These are phyloP conservation scores for Phytopythium litorale DNA, from an alignment of 352 stramenopile species.

Conservation along the genomic window DNA sequence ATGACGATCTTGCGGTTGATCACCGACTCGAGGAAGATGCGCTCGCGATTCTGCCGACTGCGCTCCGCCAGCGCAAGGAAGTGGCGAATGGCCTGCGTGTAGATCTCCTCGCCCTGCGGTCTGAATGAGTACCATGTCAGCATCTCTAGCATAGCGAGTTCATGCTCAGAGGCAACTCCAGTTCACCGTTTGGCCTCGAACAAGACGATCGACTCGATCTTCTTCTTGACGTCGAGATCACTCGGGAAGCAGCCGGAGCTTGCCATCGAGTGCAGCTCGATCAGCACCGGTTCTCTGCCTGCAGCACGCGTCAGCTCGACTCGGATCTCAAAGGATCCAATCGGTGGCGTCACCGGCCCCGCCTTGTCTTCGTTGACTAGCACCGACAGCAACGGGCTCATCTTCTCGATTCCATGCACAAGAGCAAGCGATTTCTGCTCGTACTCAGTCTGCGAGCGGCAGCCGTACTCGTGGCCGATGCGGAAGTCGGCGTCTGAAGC, in stretches of 20 bases:
- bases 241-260: slow-evolving; percentile 43
- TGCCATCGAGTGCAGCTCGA: slow-evolving; percentile 57
- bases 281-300: slow-evolving; percentile 15
- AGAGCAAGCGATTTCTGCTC: slow-evolving; percentile 36
- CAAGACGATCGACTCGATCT: slow-evolving; percentile 46
- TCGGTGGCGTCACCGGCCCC: slow-evolving; percentile 10
- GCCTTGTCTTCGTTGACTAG: slow-evolving; percentile 27
- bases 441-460: slow-evolving; percentile 47
- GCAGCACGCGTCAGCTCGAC: slow-evolving; percentile 34
- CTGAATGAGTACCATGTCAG: slow-evolving; percentile 1
- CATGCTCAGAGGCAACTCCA: background rate
- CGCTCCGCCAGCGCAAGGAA: slow-evolving; percentile 47
- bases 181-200: slow-evolving; percentile 59
- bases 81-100: slow-evolving; percentile 54
- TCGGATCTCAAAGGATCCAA: slow-evolving; percentile 53
- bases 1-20: slow-evolving; percentile 61
- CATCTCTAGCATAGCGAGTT: no score
- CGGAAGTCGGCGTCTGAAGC: slow-evolving; percentile 31
- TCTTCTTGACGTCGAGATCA: slow-evolving; percentile 43
- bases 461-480: slow-evolving; percentile 38
- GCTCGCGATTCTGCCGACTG: slow-evolving; percentile 40
- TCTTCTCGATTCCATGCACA: slow-evolving; percentile 35
- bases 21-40: slow-evolving; percentile 54
- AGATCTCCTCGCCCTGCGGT: slow-evolving; percentile 49
- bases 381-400: slow-evolving; percentile 48